These are phyloP conservation scores for Citrus inodora DNA, from an alignment of 345 rosid genomes.

Conservation along the genomic window DNA sequence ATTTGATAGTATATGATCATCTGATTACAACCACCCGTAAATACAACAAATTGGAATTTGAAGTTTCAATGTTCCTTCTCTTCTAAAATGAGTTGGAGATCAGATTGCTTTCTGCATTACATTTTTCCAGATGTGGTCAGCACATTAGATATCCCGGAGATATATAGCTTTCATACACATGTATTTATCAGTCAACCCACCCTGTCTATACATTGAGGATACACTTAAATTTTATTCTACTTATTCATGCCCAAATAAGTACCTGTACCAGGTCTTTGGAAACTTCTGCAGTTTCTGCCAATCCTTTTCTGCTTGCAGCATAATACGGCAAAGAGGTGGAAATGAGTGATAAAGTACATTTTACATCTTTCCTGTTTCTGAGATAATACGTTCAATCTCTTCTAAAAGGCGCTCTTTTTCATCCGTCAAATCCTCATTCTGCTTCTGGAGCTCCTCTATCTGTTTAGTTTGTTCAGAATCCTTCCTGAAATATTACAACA, in stretches of 20 bases:
- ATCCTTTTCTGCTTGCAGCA: not conserved
- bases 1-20: not conserved
- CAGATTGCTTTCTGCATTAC: not conserved
- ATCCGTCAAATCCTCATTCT: conserved; percentile 48
- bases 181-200: not conserved
- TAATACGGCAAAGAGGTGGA: not conserved
- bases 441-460: conserved; percentile 69
- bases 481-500: conserved; percentile 39
- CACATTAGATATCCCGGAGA: not conserved
- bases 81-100: not conserved
- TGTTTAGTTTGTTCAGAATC: conserved; percentile 77
- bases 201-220: not conserved
- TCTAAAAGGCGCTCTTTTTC: conserved; percentile 68
- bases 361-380: conserved; percentile 39
- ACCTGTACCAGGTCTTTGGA: not conserved
- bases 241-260: not conserved
- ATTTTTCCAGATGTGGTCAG: not conserved
- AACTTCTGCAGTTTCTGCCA: not conserved
- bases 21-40: not conserved
- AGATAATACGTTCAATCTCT: conserved; percentile 57
- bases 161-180: not conserved
- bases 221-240: not conserved
- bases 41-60: not conserved
- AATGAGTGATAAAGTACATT: not conserved
- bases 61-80: not conserved